These are phyloP conservation scores for Geotrichum restrictum DNA, from an alignment of 1,139 yeast species.

Conservation along the genomic window DNA sequence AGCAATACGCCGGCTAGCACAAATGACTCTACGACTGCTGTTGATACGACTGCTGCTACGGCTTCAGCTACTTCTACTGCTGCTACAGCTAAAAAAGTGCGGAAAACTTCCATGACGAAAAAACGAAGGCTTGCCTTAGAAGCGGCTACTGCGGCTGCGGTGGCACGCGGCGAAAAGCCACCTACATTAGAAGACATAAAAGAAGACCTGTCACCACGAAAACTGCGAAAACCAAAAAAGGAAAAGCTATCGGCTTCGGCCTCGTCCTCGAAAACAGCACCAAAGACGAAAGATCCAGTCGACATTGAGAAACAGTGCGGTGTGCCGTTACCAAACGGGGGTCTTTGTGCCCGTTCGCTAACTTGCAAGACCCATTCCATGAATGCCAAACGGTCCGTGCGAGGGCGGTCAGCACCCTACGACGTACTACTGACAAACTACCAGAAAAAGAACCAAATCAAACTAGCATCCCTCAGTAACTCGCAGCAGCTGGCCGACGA, in stretches of 20 bases:
- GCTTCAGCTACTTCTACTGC: neutral
- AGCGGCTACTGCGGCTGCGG: slow-evolving; percentile 21
- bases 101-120: slow-evolving; percentile 21
- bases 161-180: slow-evolving; percentile 22
- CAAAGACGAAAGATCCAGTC: slow-evolving; percentile 74
- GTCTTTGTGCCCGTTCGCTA: slow-evolving; percentile 87
- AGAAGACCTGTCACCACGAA: slow-evolving; percentile 18
- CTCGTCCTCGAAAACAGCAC: slow-evolving; percentile 45
- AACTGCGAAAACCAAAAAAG: slow-evolving; percentile 27
- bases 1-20: too few species aligned
- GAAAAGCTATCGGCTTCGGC: slow-evolving; percentile 30
- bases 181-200: slow-evolving; percentile 21
- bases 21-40: too few species aligned
- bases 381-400: slow-evolving; percentile 96
- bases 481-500: slow-evolving; percentile 35
- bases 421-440: slow-evolving; percentile 83
- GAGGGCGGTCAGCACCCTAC: slow-evolving; percentile 88
- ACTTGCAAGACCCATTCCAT: slow-evolving; percentile 97
- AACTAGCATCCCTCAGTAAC: slow-evolving; percentile 51
- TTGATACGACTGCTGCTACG: too few species aligned
- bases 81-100: slow-evolving; percentile 11
- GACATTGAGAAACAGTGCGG: slow-evolving; percentile 97
- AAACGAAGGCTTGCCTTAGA: slow-evolving; percentile 19
- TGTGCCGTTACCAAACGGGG: slow-evolving; percentile 87
- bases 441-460: slow-evolving; percentile 89